phyloP scores from a whole-genome alignment of 2,329 filamentous ascomycete species.

The Diaporthe vexans region DNA sequence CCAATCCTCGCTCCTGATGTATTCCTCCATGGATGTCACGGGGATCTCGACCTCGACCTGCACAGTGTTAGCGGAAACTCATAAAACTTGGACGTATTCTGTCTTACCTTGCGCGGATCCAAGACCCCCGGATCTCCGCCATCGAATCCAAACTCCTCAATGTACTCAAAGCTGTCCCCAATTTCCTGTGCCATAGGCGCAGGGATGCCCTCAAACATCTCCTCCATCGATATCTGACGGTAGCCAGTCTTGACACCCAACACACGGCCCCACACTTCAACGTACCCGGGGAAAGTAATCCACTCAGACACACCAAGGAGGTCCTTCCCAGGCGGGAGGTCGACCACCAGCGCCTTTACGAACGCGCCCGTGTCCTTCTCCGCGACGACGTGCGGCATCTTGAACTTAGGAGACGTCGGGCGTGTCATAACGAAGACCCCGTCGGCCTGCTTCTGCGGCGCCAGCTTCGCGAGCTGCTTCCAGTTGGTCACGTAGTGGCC shows the following conservation, averaged over 20 bases:
- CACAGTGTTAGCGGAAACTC: background rate
- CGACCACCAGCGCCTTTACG: conserved; percentile 15
- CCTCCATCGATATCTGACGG: conserved; percentile 4
- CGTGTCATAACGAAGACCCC: conserved; percentile 35
- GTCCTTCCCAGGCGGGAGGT: conserved; percentile 21
- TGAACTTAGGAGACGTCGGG: background rate
- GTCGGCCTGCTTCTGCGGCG: conserved; percentile 35
- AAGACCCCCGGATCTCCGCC: background rate
- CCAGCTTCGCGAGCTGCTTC: conserved; percentile 36
- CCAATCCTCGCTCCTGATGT: conserved; percentile 19
- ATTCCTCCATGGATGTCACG: conserved; percentile 10
- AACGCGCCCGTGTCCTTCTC: conserved; percentile 14
- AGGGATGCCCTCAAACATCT: conserved; percentile 17
- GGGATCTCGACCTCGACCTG: conserved; percentile 3
- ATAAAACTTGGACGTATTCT: background rate
- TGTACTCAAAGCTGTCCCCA: background rate
- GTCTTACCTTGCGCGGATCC: conserved; percentile 1
- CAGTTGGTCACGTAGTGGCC: conserved; percentile 41
- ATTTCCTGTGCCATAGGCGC: background rate
- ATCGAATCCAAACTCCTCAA: conserved; percentile 7
- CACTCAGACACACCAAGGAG: conserved; percentile 17
- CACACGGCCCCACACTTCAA: conserved; percentile 4
- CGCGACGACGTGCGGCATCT: conserved; percentile 17
- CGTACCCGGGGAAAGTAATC: conserved; percentile 5
- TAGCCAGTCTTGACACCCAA: background rate